Conservation (phyloP, 228 moss, liverwort and hornwort species). For the Sphagnum fallax region DNA sequence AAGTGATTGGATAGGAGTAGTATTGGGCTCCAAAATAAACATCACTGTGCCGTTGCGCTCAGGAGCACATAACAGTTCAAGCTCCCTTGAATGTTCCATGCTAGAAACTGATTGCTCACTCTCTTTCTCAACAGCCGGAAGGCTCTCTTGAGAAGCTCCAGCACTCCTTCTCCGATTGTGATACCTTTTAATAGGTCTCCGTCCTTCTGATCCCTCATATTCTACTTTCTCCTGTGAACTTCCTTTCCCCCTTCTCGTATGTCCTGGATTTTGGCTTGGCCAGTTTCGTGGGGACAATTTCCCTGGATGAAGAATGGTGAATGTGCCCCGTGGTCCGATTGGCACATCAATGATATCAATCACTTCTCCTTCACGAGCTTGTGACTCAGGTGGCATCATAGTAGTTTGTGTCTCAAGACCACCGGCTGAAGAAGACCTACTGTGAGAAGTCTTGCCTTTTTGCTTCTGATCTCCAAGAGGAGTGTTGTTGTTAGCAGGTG, state of each 20-base stretch:
- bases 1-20: conserved; percentile 10
- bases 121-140: conserved; percentile 19
- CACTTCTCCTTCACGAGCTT: conserved; percentile 13
- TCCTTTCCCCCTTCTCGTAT: conserved; percentile 8
- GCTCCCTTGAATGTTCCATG: conserved; percentile 35
- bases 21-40: conserved; percentile 17
- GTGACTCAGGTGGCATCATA: conserved; percentile 1
- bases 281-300: conserved; percentile 9
- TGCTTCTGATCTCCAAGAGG: background rate
- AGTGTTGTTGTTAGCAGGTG: too few species aligned
- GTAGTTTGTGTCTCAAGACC: too few species aligned
- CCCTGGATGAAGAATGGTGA: conserved; percentile 37
- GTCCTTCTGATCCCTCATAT: conserved; percentile 9
- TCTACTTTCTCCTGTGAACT: conserved; percentile 8
- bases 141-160: conserved; percentile 10
- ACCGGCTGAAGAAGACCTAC: conserved; percentile 26
- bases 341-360: conserved; percentile 43
- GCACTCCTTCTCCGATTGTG: conserved; percentile 10
- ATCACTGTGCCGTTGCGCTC: conserved; percentile 22
- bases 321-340: conserved; percentile 25
- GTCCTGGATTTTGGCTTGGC: conserved; percentile 3
- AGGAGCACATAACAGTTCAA: conserved; percentile 13
- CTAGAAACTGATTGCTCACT: conserved; percentile 44
- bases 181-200: conserved; percentile 10
- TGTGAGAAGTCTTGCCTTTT: conserved; percentile 4